Base-by-base conservation (phyloP, 1,139 yeast genomes). In the Sugiyamaella castrensis region DNA sequence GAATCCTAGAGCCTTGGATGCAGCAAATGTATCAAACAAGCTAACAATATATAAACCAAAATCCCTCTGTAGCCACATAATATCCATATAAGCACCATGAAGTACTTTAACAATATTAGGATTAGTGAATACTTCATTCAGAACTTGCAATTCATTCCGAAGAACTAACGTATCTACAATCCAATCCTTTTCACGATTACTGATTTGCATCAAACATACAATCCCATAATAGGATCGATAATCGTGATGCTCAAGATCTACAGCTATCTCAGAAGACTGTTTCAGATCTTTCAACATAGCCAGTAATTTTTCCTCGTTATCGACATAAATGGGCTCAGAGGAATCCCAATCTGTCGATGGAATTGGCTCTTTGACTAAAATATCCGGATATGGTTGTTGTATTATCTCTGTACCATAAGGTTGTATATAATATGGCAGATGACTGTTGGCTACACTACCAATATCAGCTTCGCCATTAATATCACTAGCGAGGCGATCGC, bases 171-270 rank as follows among this genome's bases (percentile, higher is more conserved):
- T 85, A 63, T 88, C 96, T 3, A 88, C 73, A n/a, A 88, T 72
- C 84, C 82, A 94, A 66, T 81, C 98, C 54, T 79, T 75, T n/a
- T 80, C 80, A 48, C 95, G 72, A 43, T 84, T 83, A 47, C 95
- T 85, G 15, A 94, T 83, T 68, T 94, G 99, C 96, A 94, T 88
- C 47, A 94, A 72, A 66, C 94, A 89, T 1, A 91, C 95, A 43
- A 94, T 71, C 42, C 99, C 99, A 59, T 84, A 83, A 60, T 87
- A 94, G 0, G 96, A 77, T 67, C 98, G 76, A 64, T 79, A 86
- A 62, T 91, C 98, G 64, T 94, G 98, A 67, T 94, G 98, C 64
- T 94, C 99, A 57, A 94, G 77, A 74, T 94, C 99, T n/a, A 94
- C 84, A 0, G 98, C 98, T 37, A 94, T 79, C 54, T 81, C 96